A percentile compares a stretch with the other conserved stretches of the same genome.
Evolutionary conservation across 1,284 basidiomycete genomes (phyloP).

Genomic region (Pyrrhoderma noxium): DNA sequence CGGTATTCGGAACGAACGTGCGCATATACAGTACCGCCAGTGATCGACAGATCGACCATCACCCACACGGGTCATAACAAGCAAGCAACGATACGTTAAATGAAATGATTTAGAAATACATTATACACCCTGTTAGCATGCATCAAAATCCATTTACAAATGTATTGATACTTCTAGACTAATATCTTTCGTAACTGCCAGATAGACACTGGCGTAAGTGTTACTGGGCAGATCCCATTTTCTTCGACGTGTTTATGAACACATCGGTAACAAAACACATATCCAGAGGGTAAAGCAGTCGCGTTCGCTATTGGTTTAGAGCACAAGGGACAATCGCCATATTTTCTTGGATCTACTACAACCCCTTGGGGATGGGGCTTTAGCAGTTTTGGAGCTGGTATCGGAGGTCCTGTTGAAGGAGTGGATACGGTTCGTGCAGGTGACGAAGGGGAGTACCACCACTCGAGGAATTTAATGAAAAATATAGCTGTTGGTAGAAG

Average conservation of each 20-base stretch:
- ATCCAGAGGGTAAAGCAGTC: conserved; percentile 86
- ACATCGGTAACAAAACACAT: conserved; percentile 95
- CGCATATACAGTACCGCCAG: neutral
- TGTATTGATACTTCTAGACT: no score
- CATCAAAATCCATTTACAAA: neutral
- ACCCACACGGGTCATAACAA: neutral
- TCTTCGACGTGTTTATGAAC: conserved; percentile 80
- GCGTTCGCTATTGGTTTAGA: conserved; percentile 74
- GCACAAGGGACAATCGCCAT: conserved; percentile 84
- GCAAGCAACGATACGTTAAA: neutral
- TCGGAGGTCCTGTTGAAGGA: conserved; percentile 54
- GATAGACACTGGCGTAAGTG: conserved; percentile 61
- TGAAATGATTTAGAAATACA: no score
- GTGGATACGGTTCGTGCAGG: conserved; percentile 64
- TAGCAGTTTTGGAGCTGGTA: conserved; percentile 71
- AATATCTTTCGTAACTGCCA: conserved; percentile 88
- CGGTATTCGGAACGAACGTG: conserved; percentile 10
- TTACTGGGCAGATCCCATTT: conserved; percentile 80
- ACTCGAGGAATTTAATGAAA: conserved; percentile 95
- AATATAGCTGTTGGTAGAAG: conserved; percentile 91
- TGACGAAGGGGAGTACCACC: conserved; percentile 97
- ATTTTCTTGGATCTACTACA: conserved; percentile 51
- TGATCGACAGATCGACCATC: neutral
- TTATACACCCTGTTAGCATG: no score
- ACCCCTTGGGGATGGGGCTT: conserved; percentile 64